phyloP scores from a whole-genome alignment of 768 basidiomycete species.

The Phylloporus rhodoxanthus region DNA sequence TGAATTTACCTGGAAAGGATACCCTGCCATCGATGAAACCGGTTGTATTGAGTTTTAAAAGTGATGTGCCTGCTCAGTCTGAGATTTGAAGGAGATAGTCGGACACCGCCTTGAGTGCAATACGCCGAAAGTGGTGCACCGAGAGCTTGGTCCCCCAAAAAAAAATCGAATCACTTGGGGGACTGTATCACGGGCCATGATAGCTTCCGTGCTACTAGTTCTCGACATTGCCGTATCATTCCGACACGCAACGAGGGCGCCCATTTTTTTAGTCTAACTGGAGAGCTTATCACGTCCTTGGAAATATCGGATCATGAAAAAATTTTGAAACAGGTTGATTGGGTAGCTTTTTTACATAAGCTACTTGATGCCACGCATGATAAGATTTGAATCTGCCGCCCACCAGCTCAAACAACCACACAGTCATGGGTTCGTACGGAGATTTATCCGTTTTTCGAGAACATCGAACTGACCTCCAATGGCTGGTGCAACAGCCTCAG shows the following conservation, averaged over 20 bases:
- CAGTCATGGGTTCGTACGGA: conserved; percentile 24
- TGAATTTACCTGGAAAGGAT: conserved; percentile 4
- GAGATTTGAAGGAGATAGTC: conserved; percentile 7
- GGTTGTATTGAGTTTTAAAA: conserved; percentile 1
- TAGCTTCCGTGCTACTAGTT: not conserved
- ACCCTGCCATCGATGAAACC: conserved; percentile 2
- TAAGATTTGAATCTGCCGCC: not conserved
- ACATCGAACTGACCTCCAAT: conserved; percentile 7
- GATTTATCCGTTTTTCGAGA: not conserved
- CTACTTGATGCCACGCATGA: not conserved
- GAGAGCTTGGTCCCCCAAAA: conserved; percentile 10
- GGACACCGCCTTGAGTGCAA: not conserved
- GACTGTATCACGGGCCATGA: not conserved
- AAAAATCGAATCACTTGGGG: conserved; percentile 14
- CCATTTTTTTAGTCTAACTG: not conserved
- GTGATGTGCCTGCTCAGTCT: conserved; percentile 1
- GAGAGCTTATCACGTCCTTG: not conserved
- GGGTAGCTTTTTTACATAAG: conserved; percentile 1
- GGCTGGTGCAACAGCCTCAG: conserved; percentile 40
- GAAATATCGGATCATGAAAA: conserved; percentile 17
- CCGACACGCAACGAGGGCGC: not conserved
- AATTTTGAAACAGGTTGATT: conserved; percentile 25
- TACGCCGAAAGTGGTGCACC: not conserved
- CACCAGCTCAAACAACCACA: not conserved
- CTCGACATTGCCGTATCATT: conserved; percentile 21